Evolutionary conservation across 2,329 filamentous ascomycete species (phyloP).

Genomic region (Chalaropsis ovoidea): DNA sequence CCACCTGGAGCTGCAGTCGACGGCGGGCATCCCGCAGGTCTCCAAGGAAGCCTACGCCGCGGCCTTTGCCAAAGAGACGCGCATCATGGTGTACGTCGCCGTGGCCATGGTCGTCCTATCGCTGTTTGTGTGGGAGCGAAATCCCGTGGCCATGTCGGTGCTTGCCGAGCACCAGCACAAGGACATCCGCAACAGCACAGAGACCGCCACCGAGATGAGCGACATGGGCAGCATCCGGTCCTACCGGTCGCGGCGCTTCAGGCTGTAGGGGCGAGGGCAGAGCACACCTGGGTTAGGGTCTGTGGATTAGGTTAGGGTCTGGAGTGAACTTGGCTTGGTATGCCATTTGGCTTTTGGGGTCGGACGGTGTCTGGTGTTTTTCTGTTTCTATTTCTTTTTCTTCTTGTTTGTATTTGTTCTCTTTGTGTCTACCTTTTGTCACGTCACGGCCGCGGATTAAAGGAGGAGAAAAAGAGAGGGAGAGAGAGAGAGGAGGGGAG

Average conservation of each 20-base stretch:
- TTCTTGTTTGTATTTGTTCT: no score
- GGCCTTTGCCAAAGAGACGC: constrained; percentile 40
- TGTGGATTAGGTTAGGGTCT: no score
- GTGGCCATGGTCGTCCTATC: constrained; percentile 38
- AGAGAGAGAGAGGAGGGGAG: no score
- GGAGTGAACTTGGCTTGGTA: no score
- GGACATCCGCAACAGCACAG: constrained; percentile 32
- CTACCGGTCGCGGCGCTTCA: constrained; percentile 21
- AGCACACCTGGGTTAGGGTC: no score
- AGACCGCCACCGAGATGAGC: constrained; percentile 35
- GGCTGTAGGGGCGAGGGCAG: not conserved
- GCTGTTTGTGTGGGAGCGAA: constrained; percentile 37
- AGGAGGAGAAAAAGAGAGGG: no score
- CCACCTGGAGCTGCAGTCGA: constrained; percentile 36
- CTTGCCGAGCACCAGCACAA: constrained; percentile 31
- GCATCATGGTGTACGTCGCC: constrained; percentile 39
- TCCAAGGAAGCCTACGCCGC: constrained; percentile 38
- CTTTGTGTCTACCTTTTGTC: no score
- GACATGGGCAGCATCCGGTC: constrained; percentile 28
- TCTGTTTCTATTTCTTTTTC: no score
- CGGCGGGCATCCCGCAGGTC: constrained; percentile 32
- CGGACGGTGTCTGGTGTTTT: no score
- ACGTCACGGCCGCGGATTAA: no score
- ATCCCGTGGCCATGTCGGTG: constrained; percentile 34
- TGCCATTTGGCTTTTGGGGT: no score